These are phyloP conservation scores for Neckera pumila DNA, from an alignment of 225 moss, liverwort and hornwort species.

Conservation along the genomic window DNA sequence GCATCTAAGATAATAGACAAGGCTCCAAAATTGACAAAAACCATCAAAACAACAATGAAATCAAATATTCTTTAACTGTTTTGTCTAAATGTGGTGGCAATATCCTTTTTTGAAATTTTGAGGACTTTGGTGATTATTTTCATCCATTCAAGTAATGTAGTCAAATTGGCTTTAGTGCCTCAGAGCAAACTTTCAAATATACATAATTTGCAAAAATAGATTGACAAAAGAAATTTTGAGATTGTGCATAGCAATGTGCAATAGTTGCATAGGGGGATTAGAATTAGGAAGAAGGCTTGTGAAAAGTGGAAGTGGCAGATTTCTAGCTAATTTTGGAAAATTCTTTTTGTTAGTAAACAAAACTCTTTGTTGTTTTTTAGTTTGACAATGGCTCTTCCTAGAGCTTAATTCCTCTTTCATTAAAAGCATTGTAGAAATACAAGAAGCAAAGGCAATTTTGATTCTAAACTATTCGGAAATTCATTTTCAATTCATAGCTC, in stretches of 20 bases:
- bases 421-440: neutral
- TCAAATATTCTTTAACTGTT: too few species aligned
- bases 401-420: accelerated
- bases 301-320: accelerated
- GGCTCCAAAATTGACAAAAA: too few species aligned
- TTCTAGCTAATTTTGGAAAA: neutral
- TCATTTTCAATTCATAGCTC: accelerated
- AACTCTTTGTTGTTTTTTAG: neutral
- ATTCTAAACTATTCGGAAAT: accelerated
- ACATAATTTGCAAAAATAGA: too few species aligned
- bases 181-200: too few species aligned
- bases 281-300: neutral
- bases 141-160: too few species aligned
- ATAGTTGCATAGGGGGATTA: accelerated
- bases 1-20: too few species aligned
- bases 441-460: accelerated
- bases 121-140: too few species aligned
- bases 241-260: neutral
- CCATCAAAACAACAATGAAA: too few species aligned
- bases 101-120: too few species aligned
- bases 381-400: accelerated
- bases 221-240: too few species aligned
- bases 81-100: too few species aligned
- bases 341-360: accelerated
- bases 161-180: too few species aligned